A percentile compares a stretch with the other conserved stretches of the same genome.
phyloP scores from a whole-genome alignment of 768 basidiomycete species.

The Myochromella boudieri region DNA sequence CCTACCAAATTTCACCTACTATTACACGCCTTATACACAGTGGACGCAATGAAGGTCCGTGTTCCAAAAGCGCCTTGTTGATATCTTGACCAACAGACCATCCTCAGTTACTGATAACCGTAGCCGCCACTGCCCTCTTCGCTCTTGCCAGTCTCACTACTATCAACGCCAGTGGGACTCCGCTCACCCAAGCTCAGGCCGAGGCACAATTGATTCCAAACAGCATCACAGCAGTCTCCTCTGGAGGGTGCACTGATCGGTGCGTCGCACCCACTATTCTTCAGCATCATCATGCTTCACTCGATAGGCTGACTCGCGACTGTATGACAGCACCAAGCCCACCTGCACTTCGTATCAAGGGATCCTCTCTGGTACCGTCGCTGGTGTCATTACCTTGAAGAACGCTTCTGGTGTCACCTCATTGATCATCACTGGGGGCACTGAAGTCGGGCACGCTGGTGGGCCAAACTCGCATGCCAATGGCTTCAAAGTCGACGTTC shows the following conservation, averaged over 20 bases:
- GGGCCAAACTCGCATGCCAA: slow-evolving; percentile 26
- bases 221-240: slow-evolving; percentile 25
- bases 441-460: slow-evolving; percentile 27
- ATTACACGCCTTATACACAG: no score
- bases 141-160: not conserved
- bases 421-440: slow-evolving; percentile 74
- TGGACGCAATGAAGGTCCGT: no score
- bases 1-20: no score
- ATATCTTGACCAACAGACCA: no score
- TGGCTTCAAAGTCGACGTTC: slow-evolving; percentile 28
- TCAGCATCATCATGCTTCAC: no score
- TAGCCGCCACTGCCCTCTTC: not conserved
- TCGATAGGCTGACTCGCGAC: no score
- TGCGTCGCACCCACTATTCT: not conserved
- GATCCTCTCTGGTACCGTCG: slow-evolving; percentile 26
- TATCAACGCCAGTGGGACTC: slow-evolving; percentile 9
- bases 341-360: slow-evolving; percentile 26
- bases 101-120: no score
- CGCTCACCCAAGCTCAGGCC: slow-evolving; percentile 22
- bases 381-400: slow-evolving; percentile 26
- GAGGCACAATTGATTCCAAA: slow-evolving; percentile 22
- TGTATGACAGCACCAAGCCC: slow-evolving; percentile 14
- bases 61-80: no score
- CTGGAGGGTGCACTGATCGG: slow-evolving; percentile 22
- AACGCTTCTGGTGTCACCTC: slow-evolving; percentile 50